Evolutionary conservation across 257 asterid species (phyloP).

Genomic region (Solanum tacnaense): DNA sequence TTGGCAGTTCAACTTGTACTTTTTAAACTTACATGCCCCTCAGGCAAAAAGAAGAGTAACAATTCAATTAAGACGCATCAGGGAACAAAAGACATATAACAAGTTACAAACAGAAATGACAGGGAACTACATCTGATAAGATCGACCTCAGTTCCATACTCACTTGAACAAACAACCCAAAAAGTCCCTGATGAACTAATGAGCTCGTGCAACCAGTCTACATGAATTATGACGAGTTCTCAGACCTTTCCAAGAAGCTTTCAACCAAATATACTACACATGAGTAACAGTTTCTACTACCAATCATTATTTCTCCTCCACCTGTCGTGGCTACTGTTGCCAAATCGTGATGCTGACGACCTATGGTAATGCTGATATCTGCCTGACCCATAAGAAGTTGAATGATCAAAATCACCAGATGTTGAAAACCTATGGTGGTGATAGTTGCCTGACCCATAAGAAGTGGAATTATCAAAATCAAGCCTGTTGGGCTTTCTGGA

Average conservation of each 20-base stretch:
- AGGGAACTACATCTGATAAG: background rate
- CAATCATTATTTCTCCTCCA: conserved; percentile 25
- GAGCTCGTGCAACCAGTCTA: background rate
- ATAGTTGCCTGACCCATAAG: conserved; percentile 24
- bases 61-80: background rate
- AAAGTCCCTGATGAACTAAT: background rate
- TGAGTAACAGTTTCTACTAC: conserved; percentile 1
- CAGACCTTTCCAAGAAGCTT: background rate
- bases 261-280: background rate
- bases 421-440: background rate
- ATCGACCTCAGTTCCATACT: background rate
- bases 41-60: background rate
- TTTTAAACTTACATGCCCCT: background rate
- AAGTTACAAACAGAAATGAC: background rate
- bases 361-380: conserved; percentile 19
- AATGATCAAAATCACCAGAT: conserved; percentile 10
- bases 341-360: conserved; percentile 44
- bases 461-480: conserved; percentile 17
- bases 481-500: conserved; percentile 16
- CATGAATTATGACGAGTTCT: background rate
- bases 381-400: conserved; percentile 24
- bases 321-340: conserved; percentile 23
- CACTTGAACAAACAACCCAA: background rate
- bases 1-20: background rate
- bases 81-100: background rate